phyloP scores from a whole-genome alignment of 1,284 basidiomycete genomes.

The Exobasidium cylindrosporum region DNA sequence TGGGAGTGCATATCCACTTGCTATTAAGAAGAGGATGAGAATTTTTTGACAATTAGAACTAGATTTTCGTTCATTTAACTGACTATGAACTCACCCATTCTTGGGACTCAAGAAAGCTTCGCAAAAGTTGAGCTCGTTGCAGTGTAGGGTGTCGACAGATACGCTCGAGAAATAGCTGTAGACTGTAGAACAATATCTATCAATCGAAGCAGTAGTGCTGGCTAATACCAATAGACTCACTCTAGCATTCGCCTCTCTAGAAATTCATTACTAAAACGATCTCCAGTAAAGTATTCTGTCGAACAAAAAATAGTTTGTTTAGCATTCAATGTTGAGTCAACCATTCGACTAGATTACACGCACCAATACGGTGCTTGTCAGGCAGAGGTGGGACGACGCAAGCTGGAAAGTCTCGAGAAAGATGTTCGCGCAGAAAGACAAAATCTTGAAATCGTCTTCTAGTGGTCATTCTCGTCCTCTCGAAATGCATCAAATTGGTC shows the following conservation, averaged over 20 bases:
- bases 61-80: neutral
- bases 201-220: neutral
- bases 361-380: slow-evolving; percentile 86
- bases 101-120: slow-evolving; percentile 88
- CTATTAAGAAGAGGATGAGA: slow-evolving; percentile 12
- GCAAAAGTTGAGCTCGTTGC: slow-evolving; percentile 82
- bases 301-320: neutral
- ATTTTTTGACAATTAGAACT: neutral
- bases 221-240: slow-evolving; percentile 60
- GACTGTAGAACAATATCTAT: slow-evolving; percentile 59
- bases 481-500: slow-evolving; percentile 77
- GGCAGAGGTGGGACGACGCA: slow-evolving; percentile 93
- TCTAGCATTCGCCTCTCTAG: slow-evolving; percentile 86
- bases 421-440: slow-evolving; percentile 83
- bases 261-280: slow-evolving; percentile 93
- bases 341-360: neutral
- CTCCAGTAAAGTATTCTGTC: slow-evolving; percentile 79
- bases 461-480: slow-evolving; percentile 63
- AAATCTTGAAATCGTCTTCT: slow-evolving; percentile 95
- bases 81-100: slow-evolving; percentile 76
- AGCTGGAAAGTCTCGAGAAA: slow-evolving; percentile 88
- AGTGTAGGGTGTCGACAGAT: slow-evolving; percentile 87
- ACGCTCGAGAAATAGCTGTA: slow-evolving; percentile 88
- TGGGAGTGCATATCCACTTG: slow-evolving; percentile 54
- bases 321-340: too few relatives aligned